Evolutionary conservation across 2,329 filamentous ascomycete species (phyloP).

Genomic region (Dactylella cylindrospora): DNA sequence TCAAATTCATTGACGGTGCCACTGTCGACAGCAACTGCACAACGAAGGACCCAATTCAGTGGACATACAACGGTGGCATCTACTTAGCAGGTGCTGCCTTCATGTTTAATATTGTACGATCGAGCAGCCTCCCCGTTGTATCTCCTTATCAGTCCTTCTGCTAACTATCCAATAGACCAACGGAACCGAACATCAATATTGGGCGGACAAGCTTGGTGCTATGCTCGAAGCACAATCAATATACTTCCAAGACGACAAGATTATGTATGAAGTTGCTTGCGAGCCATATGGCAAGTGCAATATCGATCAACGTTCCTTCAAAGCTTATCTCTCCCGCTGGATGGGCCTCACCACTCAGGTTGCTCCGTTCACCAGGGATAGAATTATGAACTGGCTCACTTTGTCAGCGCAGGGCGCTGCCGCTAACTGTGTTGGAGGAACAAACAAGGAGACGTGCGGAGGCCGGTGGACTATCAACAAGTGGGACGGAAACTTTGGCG

Average conservation of each 20-base stretch:
- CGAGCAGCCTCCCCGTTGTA: background rate
- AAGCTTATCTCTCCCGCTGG: slow-evolving; percentile 69
- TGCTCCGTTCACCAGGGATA: slow-evolving; percentile 61
- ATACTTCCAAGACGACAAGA: slow-evolving; percentile 52
- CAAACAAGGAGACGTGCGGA: slow-evolving; percentile 63
- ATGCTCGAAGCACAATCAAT: slow-evolving; percentile 32
- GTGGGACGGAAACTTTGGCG: slow-evolving; percentile 64
- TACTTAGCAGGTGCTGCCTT: slow-evolving; percentile 65
- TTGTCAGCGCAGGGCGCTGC: slow-evolving; percentile 64
- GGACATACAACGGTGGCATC: slow-evolving; percentile 67
- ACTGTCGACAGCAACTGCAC: slow-evolving; percentile 63
- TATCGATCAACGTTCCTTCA: slow-evolving; percentile 71
- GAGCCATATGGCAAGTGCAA: slow-evolving; percentile 65
- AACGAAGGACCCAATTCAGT: slow-evolving; percentile 64
- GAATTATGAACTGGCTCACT: slow-evolving; percentile 62
- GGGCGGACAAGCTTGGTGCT: slow-evolving; percentile 26
- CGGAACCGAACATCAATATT: slow-evolving; percentile 52
- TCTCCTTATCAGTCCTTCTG: background rate
- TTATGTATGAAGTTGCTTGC: slow-evolving; percentile 69
- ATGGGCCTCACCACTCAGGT: slow-evolving; percentile 63
- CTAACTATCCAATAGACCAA: slow-evolving; percentile 54
- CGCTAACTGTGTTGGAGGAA: slow-evolving; percentile 64
- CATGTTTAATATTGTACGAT: slow-evolving; percentile 65
- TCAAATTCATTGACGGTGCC: slow-evolving; percentile 66
- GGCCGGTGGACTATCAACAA: slow-evolving; percentile 59